These are phyloP conservation scores for Gloeopeniophorella convolvens DNA, from an alignment of 768 basidiomycete genomes.

Conservation along the genomic window DNA sequence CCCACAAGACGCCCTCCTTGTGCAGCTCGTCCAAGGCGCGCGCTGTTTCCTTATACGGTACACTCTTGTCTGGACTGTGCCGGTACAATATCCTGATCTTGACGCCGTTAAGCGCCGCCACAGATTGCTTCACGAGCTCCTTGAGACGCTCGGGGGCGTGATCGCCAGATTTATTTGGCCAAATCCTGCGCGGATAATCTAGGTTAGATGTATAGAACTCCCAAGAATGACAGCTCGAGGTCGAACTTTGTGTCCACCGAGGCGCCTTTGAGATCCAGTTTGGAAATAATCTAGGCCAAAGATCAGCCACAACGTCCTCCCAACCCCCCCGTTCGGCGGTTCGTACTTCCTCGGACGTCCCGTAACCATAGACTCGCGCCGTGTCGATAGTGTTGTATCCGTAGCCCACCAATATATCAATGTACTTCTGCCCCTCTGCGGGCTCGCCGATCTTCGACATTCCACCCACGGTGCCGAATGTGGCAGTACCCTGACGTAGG, in stretches of 20 bases:
- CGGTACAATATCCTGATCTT: constrained; percentile 23
- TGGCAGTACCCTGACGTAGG: constrained; percentile 20
- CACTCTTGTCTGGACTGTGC: constrained; percentile 22
- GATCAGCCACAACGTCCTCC: neutral
- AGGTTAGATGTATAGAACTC: no score
- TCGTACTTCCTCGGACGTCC: constrained; percentile 21
- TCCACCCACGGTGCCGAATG: constrained; percentile 16
- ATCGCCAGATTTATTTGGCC: constrained; percentile 4
- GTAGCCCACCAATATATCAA: constrained; percentile 17
- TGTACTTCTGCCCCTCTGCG: constrained; percentile 20
- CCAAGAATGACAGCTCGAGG: constrained; percentile 3
- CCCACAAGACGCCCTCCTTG: constrained; percentile 21
- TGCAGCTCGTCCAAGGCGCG: constrained; percentile 25
- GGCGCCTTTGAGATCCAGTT: constrained; percentile 27
- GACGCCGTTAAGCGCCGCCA: neutral
- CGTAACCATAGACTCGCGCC: constrained; percentile 16
- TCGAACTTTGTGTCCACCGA: constrained; percentile 35
- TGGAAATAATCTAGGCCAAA: neutral
- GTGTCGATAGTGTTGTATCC: constrained; percentile 18
- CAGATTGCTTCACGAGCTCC: neutral
- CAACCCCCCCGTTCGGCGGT: neutral
- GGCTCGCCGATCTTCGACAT: constrained; percentile 13
- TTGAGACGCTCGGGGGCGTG: constrained; percentile 1
- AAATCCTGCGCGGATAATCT: constrained; percentile 13
- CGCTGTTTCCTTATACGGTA: constrained; percentile 21